phyloP scores from a whole-genome alignment of 352 stramenopile genomes.

The Plasmopara halstedii region DNA sequence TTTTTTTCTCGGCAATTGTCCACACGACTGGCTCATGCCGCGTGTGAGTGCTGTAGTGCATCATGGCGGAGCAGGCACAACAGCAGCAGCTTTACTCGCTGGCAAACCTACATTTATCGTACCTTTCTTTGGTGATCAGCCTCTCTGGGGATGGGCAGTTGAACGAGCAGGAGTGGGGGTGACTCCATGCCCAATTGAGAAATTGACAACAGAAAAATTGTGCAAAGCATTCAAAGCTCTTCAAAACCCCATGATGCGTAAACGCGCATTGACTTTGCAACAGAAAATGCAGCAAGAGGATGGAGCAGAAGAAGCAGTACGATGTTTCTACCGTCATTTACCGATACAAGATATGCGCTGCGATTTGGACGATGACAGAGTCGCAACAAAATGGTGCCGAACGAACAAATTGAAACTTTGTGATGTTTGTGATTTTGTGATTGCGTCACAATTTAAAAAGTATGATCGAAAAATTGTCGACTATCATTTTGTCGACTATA shows the following conservation, averaged over 20 bases:
- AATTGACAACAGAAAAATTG: slow-evolving; percentile 81
- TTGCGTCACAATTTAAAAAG: too few species aligned
- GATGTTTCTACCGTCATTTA: slow-evolving; percentile 81
- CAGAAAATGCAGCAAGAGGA: slow-evolving; percentile 76
- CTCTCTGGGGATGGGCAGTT: slow-evolving; percentile 90
- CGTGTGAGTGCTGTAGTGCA: slow-evolving; percentile 82
- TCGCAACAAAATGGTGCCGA: slow-evolving; percentile 51
- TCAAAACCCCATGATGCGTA: slow-evolving; percentile 35
- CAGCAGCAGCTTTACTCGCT: slow-evolving; percentile 81
- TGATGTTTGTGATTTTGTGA: slow-evolving; percentile 44
- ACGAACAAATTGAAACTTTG: slow-evolving; percentile 50
- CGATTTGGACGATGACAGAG: slow-evolving; percentile 32
- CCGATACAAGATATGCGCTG: slow-evolving; percentile 86
- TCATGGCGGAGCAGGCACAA: slow-evolving; percentile 84
- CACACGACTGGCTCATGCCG: slow-evolving; percentile 90
- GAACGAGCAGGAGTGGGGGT: slow-evolving; percentile 76
- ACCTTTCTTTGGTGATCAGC: slow-evolving; percentile 94
- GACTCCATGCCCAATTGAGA: slow-evolving; percentile 70
- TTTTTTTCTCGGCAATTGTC: slow-evolving; percentile 60
- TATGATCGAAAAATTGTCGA: slow-evolving; percentile 49
- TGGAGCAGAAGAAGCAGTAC: slow-evolving; percentile 76
- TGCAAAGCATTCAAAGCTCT: slow-evolving; percentile 68
- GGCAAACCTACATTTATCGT: slow-evolving; percentile 91
- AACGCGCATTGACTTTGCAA: slow-evolving; percentile 41
- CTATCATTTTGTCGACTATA: slow-evolving; percentile 59